Evolutionary conservation across 1,284 basidiomycete genomes (phyloP), one percentile per base, ranked within the genome.

Genomic region (Marasmius tenuissimus): DNA sequence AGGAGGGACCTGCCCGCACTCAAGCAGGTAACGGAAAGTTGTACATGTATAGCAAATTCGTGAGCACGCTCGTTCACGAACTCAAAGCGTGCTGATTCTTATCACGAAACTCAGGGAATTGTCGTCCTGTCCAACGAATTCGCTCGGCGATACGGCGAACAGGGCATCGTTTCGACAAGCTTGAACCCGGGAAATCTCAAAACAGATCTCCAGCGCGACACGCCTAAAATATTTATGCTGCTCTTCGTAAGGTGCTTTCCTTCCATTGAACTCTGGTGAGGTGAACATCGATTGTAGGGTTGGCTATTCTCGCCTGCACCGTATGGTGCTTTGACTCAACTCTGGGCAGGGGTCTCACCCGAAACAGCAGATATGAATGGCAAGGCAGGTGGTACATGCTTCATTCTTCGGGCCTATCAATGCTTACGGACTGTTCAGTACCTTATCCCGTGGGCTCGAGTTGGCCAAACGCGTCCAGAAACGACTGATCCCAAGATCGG

Each of bases 11-110:
- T 35, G 52, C 54, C 37, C 54, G 59, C 16, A 63, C 33, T 11
- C 51, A 61, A 39, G 22, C 61, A n/a, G 59, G 64, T 3, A 22
- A 40, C 16, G 56, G 37, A 0, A 57, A 57, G 18, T 37, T 65
- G 16, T 63, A 65, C 49, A 59, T 63, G 59, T 48, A 63, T 20
- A 61, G 60, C 40, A 65, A 65, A 60, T 59, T 65, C 7, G 61
- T 63, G 39, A n/a, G 64, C 12, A 14, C 3, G 40, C 8, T 4
- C 18, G 16, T 16, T 18, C 20, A 20, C 20, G 16, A 35, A 12
- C 22, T 16, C 20, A 10, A 27, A 42, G n/a, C n/a, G 16, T 27
- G 27, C 27, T 27, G 4, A 45, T 45, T 14, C 42, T 59, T 1
- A 45, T 40, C 12, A 4, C 38, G 14, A 35, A 27, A 11, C 10